These are phyloP conservation scores for Salix dunnii DNA, from an alignment of 345 rosid species.

Conservation along the genomic window DNA sequence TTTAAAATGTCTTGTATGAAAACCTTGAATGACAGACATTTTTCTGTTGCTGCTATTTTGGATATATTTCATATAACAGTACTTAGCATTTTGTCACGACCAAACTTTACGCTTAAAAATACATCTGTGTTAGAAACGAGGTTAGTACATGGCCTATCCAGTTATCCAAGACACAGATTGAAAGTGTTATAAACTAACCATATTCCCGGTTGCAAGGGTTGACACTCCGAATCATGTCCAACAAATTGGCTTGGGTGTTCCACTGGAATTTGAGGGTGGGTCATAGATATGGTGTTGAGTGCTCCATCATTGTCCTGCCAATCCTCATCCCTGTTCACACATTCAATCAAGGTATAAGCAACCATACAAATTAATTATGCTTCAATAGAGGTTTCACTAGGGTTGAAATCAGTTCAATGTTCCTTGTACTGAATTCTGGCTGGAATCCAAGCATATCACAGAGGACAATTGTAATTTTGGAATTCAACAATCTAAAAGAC, in stretches of 20 bases:
- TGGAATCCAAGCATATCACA: background rate
- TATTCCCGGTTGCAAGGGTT: too few species aligned
- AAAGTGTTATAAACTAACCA: background rate
- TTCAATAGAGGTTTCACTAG: background rate
- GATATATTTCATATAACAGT: background rate
- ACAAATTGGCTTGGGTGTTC: conserved; percentile 62
- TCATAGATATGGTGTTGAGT: conserved; percentile 85
- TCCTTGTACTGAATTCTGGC: background rate
- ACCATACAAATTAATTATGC: background rate
- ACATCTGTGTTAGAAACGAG: background rate
- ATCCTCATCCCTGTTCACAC: conserved; percentile 72
- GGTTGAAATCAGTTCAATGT: background rate
- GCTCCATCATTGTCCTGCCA: conserved; percentile 99
- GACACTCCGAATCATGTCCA: conserved; percentile 56
- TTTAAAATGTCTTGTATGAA: background rate
- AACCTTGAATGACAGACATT: background rate
- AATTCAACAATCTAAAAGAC: background rate
- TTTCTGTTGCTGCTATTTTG: background rate
- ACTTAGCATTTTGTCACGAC: background rate
- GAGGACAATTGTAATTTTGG: background rate
- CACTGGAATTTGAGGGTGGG: conserved; percentile 77
- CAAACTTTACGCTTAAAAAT: background rate
- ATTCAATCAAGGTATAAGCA: background rate
- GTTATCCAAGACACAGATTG: background rate
- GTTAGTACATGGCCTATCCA: background rate